phyloP scores from a whole-genome alignment of 1,284 basidiomycete genomes.

The Schizophyllum commune region DNA sequence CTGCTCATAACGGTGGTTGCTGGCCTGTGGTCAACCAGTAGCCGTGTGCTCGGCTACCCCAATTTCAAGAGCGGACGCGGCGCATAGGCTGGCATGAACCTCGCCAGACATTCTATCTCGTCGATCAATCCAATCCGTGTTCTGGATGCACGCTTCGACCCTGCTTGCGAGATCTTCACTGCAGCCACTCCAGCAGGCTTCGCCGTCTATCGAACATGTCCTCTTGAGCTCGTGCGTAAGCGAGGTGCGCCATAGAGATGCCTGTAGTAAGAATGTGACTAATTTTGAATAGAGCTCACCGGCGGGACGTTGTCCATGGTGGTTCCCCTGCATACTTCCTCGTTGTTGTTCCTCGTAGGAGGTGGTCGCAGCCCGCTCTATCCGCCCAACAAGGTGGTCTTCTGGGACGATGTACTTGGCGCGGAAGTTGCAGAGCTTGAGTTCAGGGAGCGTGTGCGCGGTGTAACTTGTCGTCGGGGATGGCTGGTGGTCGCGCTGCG shows the following conservation, averaged over 20 bases:
- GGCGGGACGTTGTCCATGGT: slow-evolving; percentile 75
- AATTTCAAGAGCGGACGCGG: not conserved
- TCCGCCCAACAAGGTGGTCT: slow-evolving; percentile 88
- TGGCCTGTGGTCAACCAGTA: not conserved
- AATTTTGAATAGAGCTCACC: slow-evolving; percentile 47
- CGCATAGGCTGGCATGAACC: slow-evolving; percentile 56
- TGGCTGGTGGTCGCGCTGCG: slow-evolving; percentile 82
- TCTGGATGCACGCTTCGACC: slow-evolving; percentile 70
- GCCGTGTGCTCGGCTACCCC: not conserved
- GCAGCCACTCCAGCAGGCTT: slow-evolving; percentile 80
- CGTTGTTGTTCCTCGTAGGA: slow-evolving; percentile 83
- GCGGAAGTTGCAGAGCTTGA: slow-evolving; percentile 84
- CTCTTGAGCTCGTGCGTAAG: slow-evolving; percentile 72
- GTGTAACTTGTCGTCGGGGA: slow-evolving; percentile 71
- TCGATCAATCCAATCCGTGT: slow-evolving; percentile 73
- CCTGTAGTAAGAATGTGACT: slow-evolving; percentile 6
- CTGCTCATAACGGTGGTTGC: not conserved
- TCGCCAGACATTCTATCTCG: slow-evolving; percentile 81
- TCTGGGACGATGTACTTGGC: slow-evolving; percentile 79
- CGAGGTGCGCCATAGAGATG: slow-evolving; percentile 46
- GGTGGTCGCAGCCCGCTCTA: slow-evolving; percentile 88
- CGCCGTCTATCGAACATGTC: slow-evolving; percentile 77
- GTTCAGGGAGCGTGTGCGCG: slow-evolving; percentile 83
- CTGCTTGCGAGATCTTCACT: slow-evolving; percentile 76
- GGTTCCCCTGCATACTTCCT: slow-evolving; percentile 76